phyloP scores from a whole-genome alignment of 1,284 basidiomycete genomes.

The Moesziomyces globuligerus region DNA sequence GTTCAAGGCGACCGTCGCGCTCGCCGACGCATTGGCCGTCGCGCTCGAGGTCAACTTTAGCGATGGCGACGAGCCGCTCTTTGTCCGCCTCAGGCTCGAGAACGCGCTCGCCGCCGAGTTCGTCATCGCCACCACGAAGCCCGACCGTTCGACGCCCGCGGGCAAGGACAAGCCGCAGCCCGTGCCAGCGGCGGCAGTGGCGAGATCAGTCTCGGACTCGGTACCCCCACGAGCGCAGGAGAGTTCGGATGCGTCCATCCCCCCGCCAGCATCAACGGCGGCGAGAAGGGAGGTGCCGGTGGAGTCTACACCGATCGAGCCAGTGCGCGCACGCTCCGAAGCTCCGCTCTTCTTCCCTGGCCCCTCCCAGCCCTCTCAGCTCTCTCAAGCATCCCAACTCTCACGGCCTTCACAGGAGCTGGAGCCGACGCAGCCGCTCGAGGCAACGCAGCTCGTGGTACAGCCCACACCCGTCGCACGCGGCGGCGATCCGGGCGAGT shows the following conservation, averaged over 20 bases:
- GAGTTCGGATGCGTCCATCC: neutral
- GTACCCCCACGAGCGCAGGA: neutral
- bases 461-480: conserved; percentile 25
- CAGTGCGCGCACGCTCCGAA: neutral
- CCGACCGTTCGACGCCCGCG: conserved; percentile 1
- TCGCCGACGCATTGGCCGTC: conserved; percentile 36
- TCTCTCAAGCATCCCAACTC: too few relatives aligned
- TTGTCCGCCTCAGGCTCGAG: conserved; percentile 36
- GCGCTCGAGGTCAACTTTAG: conserved; percentile 46
- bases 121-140: conserved; percentile 51
- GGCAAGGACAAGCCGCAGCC: neutral
- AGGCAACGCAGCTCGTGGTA: neutral
- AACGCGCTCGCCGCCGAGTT: conserved; percentile 39
- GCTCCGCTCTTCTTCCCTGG: conserved; percentile 40
- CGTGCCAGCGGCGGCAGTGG: too few relatives aligned
- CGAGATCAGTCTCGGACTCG: too few relatives aligned
- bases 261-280: neutral
- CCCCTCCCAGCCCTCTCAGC: conserved; percentile 23
- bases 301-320: conserved; percentile 12
- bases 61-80: conserved; percentile 54
- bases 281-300: too few relatives aligned
- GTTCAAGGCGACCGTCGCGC: conserved; percentile 50
- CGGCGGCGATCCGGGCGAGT: conserved; percentile 34
- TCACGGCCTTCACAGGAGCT: neutral
- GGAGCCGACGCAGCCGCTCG: neutral